phyloP scores from a whole-genome alignment of 2,329 filamentous ascomycete genomes.

The Fusarium zealandicum region DNA sequence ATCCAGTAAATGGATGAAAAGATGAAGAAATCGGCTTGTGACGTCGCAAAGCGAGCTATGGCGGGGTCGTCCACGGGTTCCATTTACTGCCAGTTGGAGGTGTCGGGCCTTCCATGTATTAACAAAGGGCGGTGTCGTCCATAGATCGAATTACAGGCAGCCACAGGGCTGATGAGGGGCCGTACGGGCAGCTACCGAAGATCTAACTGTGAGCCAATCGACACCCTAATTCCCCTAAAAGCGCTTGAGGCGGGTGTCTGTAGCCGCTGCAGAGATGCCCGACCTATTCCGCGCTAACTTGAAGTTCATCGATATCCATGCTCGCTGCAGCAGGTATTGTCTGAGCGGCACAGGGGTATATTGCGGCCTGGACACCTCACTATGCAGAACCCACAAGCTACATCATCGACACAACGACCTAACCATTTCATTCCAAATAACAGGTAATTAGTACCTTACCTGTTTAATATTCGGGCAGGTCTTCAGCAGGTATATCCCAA shows the following conservation, averaged over 20 bases:
- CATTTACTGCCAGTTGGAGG: constrained; percentile 5
- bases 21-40: constrained; percentile 27
- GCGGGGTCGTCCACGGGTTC: constrained; percentile 41
- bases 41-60: constrained; percentile 33
- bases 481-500: no score
- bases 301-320: no score
- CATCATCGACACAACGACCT: no score
- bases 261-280: constrained; percentile 33
- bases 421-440: no score
- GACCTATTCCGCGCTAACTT: constrained; percentile 41
- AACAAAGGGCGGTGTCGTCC: constrained; percentile 38
- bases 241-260: not conserved
- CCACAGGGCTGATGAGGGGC: constrained; percentile 38
- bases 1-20: constrained; percentile 33
- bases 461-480: no score
- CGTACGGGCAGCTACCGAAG: constrained; percentile 14
- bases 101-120: constrained; percentile 12
- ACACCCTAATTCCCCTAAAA: constrained; percentile 9
- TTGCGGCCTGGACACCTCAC: no score
- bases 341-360: no score
- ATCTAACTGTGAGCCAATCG: constrained; percentile 25
- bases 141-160: constrained; percentile 33
- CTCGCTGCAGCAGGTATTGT: not conserved
- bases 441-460: no score
- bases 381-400: no score